Conservation (phyloP, 2,329 filamentous ascomycete genomes). For the Lasiodiplodia gonubiensis region DNA sequence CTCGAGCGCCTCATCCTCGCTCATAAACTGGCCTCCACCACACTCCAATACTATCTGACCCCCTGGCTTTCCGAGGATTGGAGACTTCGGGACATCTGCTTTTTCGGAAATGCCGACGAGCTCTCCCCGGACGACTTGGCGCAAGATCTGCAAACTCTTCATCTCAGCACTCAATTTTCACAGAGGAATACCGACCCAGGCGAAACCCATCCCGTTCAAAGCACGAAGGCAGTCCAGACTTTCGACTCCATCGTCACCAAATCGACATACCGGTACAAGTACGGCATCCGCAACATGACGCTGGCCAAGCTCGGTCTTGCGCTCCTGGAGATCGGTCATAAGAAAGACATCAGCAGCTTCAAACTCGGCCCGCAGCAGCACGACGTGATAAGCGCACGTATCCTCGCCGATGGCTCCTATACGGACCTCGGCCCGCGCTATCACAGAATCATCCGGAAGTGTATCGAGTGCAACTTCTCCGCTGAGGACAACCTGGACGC, state of each 20-base stretch:
- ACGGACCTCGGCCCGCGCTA: conserved; percentile 2
- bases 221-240: not conserved
- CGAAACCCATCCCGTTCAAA: not conserved
- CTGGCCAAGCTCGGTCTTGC: conserved; percentile 38
- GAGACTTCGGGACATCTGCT: conserved; percentile 33
- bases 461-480: conserved; percentile 2
- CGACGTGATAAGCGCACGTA: conserved; percentile 9
- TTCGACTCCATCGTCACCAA: not conserved
- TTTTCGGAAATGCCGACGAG: conserved; percentile 28
- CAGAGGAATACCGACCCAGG: not conserved
- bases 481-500: too few species aligned
- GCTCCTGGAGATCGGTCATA: conserved; percentile 37
- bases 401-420: not conserved
- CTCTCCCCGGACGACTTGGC: conserved; percentile 16
- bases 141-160: conserved; percentile 32
- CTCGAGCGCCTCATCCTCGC: conserved; percentile 35
- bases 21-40: conserved; percentile 32
- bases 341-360: conserved; percentile 35
- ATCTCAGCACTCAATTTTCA: conserved; percentile 31
- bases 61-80: conserved; percentile 36
- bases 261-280: conserved; percentile 10
- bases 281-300: conserved; percentile 37
- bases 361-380: conserved; percentile 25
- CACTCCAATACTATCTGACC: conserved; percentile 35
- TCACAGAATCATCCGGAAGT: not conserved